phyloP scores from a whole-genome alignment of 257 asterid genomes.

The Rhazya stricta region DNA sequence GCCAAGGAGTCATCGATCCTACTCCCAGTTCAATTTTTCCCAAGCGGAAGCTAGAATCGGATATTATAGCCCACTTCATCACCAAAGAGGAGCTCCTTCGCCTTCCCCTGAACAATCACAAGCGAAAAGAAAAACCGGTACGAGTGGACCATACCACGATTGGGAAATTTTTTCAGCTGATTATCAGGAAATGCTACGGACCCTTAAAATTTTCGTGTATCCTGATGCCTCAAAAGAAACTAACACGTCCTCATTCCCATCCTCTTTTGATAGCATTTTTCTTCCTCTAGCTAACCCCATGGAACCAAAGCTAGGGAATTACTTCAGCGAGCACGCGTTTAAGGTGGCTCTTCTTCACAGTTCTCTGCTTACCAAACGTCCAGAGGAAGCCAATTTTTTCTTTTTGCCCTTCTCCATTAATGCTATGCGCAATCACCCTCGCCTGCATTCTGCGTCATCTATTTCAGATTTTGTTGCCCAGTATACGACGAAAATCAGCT shows the following conservation, averaged over 20 bases:
- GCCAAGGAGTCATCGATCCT: neutral
- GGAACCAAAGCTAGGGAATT: constrained; percentile 63
- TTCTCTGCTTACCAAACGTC: constrained; percentile 34
- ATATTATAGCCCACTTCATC: neutral
- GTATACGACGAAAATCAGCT: constrained; percentile 42
- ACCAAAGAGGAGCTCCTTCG: neutral
- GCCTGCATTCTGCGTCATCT: constrained; percentile 40
- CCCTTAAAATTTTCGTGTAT: constrained; percentile 54
- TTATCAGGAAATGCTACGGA: constrained; percentile 49
- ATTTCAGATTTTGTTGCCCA: constrained; percentile 56
- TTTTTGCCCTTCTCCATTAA: constrained; percentile 77
- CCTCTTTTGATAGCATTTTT: constrained; percentile 36
- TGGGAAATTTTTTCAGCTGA: constrained; percentile 56
- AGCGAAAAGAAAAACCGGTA: neutral
- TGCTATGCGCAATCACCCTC: constrained; percentile 62
- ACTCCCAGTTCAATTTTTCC: neutral
- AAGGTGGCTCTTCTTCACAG: constrained; percentile 63
- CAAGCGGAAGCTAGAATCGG: neutral
- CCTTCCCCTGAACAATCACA: constrained; percentile 3
- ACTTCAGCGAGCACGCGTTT: constrained; percentile 75
- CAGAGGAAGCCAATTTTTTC: constrained; percentile 63
- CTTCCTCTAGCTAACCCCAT: constrained; percentile 51
- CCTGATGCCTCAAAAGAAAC: constrained; percentile 38
- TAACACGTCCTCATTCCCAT: constrained; percentile 34
- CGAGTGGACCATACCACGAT: constrained; percentile 47